Evolutionary conservation across 768 basidiomycete species (phyloP).

Genomic region (Lyophyllum shimeji): DNA sequence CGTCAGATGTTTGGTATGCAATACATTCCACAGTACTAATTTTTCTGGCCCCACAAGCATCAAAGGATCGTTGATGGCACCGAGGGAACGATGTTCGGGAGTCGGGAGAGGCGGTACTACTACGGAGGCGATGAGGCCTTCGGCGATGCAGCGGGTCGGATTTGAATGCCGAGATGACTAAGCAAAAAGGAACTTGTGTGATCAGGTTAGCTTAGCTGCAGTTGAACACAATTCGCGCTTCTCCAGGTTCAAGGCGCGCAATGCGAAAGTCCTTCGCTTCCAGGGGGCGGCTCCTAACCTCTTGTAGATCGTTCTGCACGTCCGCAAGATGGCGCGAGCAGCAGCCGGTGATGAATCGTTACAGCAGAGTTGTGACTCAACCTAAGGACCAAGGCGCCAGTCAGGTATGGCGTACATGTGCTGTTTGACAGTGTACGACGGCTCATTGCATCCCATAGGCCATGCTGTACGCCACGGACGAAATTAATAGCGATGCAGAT

Average conservation of each 20-base stretch:
- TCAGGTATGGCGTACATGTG: slow-evolving; percentile 51
- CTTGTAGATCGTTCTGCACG: slow-evolving; percentile 39
- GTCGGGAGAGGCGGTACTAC: too few species aligned
- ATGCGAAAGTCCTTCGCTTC: slow-evolving; percentile 23
- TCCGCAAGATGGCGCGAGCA: slow-evolving; percentile 35
- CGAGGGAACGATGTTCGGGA: not conserved
- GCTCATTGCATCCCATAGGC: slow-evolving; percentile 50
- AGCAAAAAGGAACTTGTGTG: slow-evolving; percentile 6
- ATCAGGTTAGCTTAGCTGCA: not conserved
- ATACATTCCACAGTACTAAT: too few species aligned
- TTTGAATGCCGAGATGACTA: slow-evolving; percentile 18
- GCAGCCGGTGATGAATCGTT: slow-evolving; percentile 55
- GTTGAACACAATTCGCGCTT: not conserved
- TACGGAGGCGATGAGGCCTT: not conserved
- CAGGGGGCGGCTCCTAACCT: slow-evolving; percentile 21
- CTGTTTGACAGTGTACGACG: not conserved
- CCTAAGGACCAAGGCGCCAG: slow-evolving; percentile 95
- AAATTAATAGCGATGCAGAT: slow-evolving; percentile 75
- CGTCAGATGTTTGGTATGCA: not conserved
- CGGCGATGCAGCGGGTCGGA: slow-evolving; percentile 11
- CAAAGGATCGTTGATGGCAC: not conserved
- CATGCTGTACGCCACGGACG: slow-evolving; percentile 99
- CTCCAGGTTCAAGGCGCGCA: slow-evolving; percentile 7
- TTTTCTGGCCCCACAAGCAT: not conserved
- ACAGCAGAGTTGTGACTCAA: slow-evolving; percentile 82